Conservation (phyloP, 2,329 filamentous ascomycete genomes). For the Fusarium hainanense region DNA sequence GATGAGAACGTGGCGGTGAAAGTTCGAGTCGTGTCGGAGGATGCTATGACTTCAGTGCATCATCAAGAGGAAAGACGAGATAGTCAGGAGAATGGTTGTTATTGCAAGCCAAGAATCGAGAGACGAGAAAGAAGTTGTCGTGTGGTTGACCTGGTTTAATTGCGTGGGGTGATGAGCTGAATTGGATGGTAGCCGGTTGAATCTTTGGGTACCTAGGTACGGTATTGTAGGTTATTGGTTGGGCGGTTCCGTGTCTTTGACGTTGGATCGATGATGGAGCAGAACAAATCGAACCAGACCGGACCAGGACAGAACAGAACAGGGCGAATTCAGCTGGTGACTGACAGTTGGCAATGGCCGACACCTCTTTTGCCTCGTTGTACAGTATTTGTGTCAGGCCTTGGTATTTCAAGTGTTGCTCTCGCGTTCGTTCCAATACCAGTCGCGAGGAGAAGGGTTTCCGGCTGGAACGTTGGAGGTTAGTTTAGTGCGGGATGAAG, state of each 20-base stretch:
- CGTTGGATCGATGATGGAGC: constrained; percentile 24
- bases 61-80: constrained; percentile 24
- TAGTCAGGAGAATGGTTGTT: background rate
- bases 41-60: constrained; percentile 36
- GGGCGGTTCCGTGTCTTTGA: constrained; percentile 19
- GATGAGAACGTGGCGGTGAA: constrained; percentile 26
- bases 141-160: constrained; percentile 12
- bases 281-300: constrained; percentile 3
- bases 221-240: constrained; percentile 15
- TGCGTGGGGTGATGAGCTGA: constrained; percentile 27
- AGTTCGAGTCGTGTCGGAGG: constrained; percentile 14
- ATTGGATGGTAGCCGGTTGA: background rate
- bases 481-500: constrained; percentile 9
- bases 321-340: constrained; percentile 19
- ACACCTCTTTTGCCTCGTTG: constrained; percentile 17
- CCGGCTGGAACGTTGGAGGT: constrained; percentile 23
- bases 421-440: constrained; percentile 21
- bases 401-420: constrained; percentile 11
- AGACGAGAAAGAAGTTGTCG: constrained; percentile 10
- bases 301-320: background rate
- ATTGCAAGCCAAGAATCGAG: background rate
- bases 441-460: constrained; percentile 21
- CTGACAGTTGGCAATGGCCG: constrained; percentile 27
- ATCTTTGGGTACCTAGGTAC: background rate
- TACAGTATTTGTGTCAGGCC: constrained; percentile 21